Percentiles rank a stretch among this genome's conserved stretches.
These are phyloP conservation scores for Dactylonectria estremocensis DNA, from an alignment of 2,329 filamentous ascomycete genomes.

Conservation along the genomic window DNA sequence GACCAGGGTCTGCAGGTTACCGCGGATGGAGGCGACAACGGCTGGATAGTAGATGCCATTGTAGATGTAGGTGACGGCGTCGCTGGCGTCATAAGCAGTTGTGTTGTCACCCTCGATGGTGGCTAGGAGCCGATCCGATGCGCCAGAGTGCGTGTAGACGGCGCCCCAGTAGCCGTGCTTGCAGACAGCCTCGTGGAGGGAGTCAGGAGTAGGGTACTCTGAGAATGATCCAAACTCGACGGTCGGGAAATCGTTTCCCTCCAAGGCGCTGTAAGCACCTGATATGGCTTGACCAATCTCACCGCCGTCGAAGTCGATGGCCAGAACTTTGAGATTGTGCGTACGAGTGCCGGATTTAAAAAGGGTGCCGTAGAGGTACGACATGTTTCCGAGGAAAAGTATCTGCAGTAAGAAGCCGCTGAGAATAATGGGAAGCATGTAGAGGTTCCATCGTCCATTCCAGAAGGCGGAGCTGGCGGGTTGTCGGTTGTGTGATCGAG, in stretches of 20 bases:
- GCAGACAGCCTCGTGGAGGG: conserved; percentile 52
- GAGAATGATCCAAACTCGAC: conserved; percentile 41
- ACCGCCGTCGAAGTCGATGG: conserved; percentile 48
- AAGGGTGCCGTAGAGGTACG: conserved; percentile 51
- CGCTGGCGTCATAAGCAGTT: conserved; percentile 48
- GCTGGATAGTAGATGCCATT: conserved; percentile 53
- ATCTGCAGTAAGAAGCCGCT: conserved; percentile 13
- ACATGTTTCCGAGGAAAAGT: conserved; percentile 32
- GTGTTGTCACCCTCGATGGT: conserved; percentile 41
- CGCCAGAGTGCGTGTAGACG: conserved; percentile 48
- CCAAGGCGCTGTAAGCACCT: conserved; percentile 45
- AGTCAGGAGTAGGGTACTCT: conserved; percentile 37
- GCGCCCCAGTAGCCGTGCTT: conserved; percentile 54
- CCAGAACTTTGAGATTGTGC: conserved; percentile 43
- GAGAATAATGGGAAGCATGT: conserved; percentile 17
- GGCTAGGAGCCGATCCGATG: conserved; percentile 48
- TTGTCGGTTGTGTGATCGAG: conserved; percentile 18
- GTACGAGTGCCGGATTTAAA: conserved; percentile 42
- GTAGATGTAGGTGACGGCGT: conserved; percentile 53
- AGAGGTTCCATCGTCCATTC: conserved; percentile 16
- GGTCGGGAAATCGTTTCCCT: conserved; percentile 48
- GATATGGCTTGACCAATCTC: conserved; percentile 50
- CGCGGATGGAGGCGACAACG: conserved; percentile 44
- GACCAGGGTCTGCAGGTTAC: conserved; percentile 46
- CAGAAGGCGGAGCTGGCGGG: conserved; percentile 17